Evolutionary conservation across 2,329 filamentous ascomycete species (phyloP), one percentile per base, ranked within the genome.

Genomic region (Sclerotinia minor): DNA sequence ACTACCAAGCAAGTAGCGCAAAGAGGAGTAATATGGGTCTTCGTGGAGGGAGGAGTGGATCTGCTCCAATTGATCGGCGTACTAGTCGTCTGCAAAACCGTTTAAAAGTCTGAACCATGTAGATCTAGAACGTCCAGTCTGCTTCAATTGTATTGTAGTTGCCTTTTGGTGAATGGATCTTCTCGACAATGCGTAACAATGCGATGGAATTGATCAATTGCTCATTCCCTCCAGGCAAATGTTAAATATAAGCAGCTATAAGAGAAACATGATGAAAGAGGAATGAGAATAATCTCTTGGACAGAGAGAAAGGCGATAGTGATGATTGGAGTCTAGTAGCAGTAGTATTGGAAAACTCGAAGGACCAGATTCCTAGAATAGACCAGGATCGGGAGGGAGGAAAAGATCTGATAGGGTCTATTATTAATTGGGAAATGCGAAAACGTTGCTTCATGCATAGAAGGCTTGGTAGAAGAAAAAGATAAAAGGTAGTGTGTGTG

Each of bases 391-490:
- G n/a, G 32, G 32, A 50, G 32, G 24, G 44, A 29, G 26, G 38
- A 24, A 29, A n/a, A 24, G 52, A 65, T 65, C 21, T 29, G n/a
- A 38, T 26, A 29, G 26, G 41, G 11, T 19, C 53, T 47, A 47
- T 57, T 11, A 26, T 57, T 11, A 26, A 45, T 65, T 21, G 41
- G 21, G 32, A 38, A 45, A 64, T 41, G 29, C 17, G 32, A 59
- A 59, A 45, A 59, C 29, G n/a, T 38, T 41, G 64, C 44, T 38
- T 64, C 6, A 57, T 65, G 64, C 64, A 65, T n/a, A 26, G 64
- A 65, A 65, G 64, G 64, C 64, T 59, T 59, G 64, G 64, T 65
- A 50, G 64, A 65, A 65, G 64, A 24, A 65, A 47, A 15, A 47
- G 41, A 29, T 24, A 26, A 6, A 41, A 50, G 38, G 52, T 19